Evolutionary conservation across 1,139 yeast genomes (phyloP).

Genomic region (Nakaseomyces uthaithaninus): DNA sequence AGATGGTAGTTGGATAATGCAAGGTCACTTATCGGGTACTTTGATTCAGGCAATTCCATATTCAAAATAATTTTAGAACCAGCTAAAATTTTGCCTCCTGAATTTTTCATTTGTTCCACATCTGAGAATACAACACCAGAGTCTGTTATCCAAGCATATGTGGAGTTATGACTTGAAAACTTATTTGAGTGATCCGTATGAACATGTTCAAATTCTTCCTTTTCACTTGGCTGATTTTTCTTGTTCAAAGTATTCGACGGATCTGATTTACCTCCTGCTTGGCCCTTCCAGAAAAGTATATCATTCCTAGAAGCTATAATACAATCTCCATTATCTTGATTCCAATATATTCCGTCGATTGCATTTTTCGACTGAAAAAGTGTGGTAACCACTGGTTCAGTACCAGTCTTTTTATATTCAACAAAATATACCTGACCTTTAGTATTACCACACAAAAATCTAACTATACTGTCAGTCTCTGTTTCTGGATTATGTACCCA

Average conservation of each 20-base stretch:
- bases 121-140: conserved; percentile 40
- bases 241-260: conserved; percentile 16
- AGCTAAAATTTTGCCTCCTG: conserved; percentile 17
- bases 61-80: conserved; percentile 36
- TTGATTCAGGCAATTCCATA: conserved; percentile 35
- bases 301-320: conserved; percentile 34
- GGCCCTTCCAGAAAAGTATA: conserved; percentile 35
- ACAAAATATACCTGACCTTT: conserved; percentile 23
- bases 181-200: conserved; percentile 30
- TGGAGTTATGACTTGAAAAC: conserved; percentile 26
- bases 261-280: neutral
- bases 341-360: conserved; percentile 25
- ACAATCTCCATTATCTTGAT: conserved; percentile 11
- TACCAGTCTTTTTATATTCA: conserved; percentile 4
- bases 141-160: conserved; percentile 41
- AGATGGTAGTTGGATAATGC: conserved; percentile 48
- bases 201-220: conserved; percentile 33
- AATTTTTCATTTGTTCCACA: conserved; percentile 13
- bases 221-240: conserved; percentile 27
- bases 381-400: conserved; percentile 9
- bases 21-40: conserved; percentile 34
- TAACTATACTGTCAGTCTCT: neutral
- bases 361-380: conserved; percentile 12
- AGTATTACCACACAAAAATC: conserved; percentile 23
- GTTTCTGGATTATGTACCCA: conserved; percentile 16